Percentiles rank a stretch among this genome's conserved stretches.
Evolutionary conservation across 345 rosid genomes (phyloP).

Genomic region (Brassica cretica): DNA sequence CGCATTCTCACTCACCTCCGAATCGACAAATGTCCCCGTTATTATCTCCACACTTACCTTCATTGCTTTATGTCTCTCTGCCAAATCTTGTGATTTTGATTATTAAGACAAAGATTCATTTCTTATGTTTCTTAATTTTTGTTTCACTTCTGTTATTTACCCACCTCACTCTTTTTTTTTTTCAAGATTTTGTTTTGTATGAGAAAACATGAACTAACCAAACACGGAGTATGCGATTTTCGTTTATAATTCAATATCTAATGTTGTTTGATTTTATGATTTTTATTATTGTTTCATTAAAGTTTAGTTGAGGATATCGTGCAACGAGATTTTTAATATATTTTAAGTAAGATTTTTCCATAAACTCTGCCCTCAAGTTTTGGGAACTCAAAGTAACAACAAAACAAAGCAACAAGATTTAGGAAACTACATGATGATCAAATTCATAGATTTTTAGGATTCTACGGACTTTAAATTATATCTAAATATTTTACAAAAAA

Average conservation of each 20-base stretch:
- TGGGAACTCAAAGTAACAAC: too few species aligned
- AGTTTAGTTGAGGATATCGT: neutral
- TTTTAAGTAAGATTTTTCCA: too few species aligned
- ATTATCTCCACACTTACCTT: constrained; percentile 66
- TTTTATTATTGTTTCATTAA: neutral
- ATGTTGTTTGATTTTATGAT: constrained; percentile 1
- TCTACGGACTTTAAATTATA: too few species aligned
- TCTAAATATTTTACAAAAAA: too few species aligned
- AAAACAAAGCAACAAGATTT: too few species aligned
- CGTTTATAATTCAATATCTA: constrained; percentile 2
- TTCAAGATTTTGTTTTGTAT: constrained; percentile 16
- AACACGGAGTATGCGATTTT: constrained; percentile 24
- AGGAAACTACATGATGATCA: too few species aligned
- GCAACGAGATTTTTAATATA: too few species aligned
- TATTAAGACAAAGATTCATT: constrained; percentile 2
- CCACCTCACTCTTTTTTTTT: too few species aligned
- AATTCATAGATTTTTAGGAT: too few species aligned
- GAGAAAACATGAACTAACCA: constrained; percentile 33
- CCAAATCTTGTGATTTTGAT: constrained; percentile 9
- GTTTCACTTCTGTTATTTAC: too few species aligned
- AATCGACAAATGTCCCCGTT: constrained; percentile 56
- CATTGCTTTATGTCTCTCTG: constrained; percentile 41
- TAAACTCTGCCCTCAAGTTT: too few species aligned
- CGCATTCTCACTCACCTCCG: constrained; percentile 50
- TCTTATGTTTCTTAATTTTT: too few species aligned